These are phyloP conservation scores for Lasiosphaeria hispida DNA, from an alignment of 495 filamentous ascomycete genomes.

Conservation along the genomic window DNA sequence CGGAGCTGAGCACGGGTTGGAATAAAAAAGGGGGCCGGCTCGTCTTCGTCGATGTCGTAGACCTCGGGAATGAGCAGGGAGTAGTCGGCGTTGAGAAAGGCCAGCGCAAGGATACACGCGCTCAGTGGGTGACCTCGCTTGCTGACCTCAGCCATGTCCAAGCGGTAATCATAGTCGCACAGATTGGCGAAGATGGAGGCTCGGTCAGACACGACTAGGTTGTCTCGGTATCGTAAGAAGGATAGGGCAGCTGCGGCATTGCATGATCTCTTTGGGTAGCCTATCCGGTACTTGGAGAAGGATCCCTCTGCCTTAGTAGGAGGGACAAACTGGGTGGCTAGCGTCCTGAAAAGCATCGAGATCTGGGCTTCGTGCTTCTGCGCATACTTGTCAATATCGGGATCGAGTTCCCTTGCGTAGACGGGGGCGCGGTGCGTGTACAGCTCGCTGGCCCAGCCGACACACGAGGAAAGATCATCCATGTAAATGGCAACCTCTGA, in stretches of 20 bases:
- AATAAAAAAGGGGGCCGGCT: neutral
- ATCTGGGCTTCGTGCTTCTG: neutral
- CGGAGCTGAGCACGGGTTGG: neutral
- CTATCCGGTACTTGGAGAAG: neutral
- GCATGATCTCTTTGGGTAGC: neutral
- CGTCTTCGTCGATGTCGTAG: neutral
- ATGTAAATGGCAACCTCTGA: neutral
- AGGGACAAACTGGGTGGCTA: neutral
- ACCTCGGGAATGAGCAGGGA: neutral
- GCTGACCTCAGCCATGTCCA: neutral
- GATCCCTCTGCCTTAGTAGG: neutral
- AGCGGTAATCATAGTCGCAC: neutral
- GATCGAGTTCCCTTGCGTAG: neutral
- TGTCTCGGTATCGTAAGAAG: neutral
- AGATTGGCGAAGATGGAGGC: neutral
- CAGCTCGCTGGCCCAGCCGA: neutral
- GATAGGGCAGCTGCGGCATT: neutral
- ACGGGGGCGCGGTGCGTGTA: neutral
- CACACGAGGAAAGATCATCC: neutral
- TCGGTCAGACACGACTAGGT: neutral
- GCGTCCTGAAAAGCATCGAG: neutral
- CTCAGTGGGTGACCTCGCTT: neutral
- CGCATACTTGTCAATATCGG: neutral
- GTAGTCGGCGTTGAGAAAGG: neutral
- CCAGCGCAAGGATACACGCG: neutral